Evolutionary conservation across 805 yeast species (phyloP).

Genomic region (Cyberlindnera bimundalis): DNA sequence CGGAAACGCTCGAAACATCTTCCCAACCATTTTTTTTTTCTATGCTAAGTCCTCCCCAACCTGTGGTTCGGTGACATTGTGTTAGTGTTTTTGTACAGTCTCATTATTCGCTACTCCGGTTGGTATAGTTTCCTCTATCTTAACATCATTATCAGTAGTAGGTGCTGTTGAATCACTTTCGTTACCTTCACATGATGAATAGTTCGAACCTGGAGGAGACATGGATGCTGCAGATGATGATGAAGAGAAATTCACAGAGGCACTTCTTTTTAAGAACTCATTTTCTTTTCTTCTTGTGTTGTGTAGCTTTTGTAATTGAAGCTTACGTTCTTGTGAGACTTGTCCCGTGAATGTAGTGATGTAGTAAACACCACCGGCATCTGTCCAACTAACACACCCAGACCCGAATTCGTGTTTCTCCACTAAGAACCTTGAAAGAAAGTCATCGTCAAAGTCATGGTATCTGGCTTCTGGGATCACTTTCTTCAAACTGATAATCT

Average conservation of each 20-base stretch:
- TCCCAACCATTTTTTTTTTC: no score
- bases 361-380: constrained; percentile 71
- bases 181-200: neutral
- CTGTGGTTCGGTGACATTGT: no score
- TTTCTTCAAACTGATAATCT: constrained; percentile 74
- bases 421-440: constrained; percentile 63
- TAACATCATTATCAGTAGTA: no score
- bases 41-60: no score
- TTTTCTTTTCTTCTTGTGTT: constrained; percentile 25
- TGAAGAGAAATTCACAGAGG: constrained; percentile 5
- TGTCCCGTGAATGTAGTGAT: constrained; percentile 44
- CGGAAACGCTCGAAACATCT: no score
- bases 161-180: neutral
- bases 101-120: no score
- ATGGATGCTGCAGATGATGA: constrained; percentile 1
- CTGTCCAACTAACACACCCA: constrained; percentile 86
- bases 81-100: no score
- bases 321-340: constrained; percentile 18
- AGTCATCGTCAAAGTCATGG: constrained; percentile 49
- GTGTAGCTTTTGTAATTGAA: constrained; percentile 32
- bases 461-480: constrained; percentile 75
- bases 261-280: constrained; percentile 16
- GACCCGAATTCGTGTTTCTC: constrained; percentile 60
- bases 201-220: constrained; percentile 1
- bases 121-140: no score